Percentiles rank a stretch among this genome's conserved stretches.
These are phyloP conservation scores for Arachis stenosperma DNA, from an alignment of 306 rosid species.

Conservation along the genomic window DNA sequence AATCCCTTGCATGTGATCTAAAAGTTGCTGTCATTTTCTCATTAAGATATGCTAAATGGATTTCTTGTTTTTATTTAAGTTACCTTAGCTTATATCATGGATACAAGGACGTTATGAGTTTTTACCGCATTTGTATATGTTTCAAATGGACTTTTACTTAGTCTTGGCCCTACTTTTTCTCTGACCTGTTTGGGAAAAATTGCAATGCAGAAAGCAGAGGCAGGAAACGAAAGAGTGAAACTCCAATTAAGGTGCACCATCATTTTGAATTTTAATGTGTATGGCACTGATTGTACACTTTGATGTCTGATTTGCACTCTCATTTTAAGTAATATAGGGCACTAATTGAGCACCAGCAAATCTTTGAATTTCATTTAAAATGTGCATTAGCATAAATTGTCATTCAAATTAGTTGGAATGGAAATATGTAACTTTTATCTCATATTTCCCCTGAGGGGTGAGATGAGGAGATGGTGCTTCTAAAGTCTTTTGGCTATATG, in stretches of 20 bases:
- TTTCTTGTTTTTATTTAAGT: slow-evolving; percentile 17
- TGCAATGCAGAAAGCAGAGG: slow-evolving; percentile 69
- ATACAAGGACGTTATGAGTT: slow-evolving; percentile 17
- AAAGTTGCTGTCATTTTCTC: slow-evolving; percentile 25
- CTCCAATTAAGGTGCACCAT: slow-evolving; percentile 56
- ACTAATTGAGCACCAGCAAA: not conserved
- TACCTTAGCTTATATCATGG: slow-evolving; percentile 24
- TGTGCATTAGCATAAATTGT: slow-evolving; percentile 26
- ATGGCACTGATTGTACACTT: not conserved
- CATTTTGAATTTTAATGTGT: slow-evolving; percentile 30
- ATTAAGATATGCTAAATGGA: slow-evolving; percentile 20
- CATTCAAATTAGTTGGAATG: slow-evolving; percentile 20
- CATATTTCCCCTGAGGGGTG: slow-evolving; percentile 9
- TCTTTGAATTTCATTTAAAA: slow-evolving; percentile 22
- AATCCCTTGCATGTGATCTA: not conserved
- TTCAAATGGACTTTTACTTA: slow-evolving; percentile 10
- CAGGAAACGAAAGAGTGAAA: slow-evolving; percentile 69
- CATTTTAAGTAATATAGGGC: no score
- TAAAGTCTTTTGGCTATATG: slow-evolving; percentile 12
- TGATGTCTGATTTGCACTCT: no score
- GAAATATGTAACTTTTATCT: not conserved
- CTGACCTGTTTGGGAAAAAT: slow-evolving; percentile 39
- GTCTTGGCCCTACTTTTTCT: slow-evolving; percentile 21
- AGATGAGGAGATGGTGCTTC: slow-evolving; percentile 18
- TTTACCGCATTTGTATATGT: slow-evolving; percentile 18